These are phyloP conservation scores for Phytomonas francai DNA, from an alignment of 208 protist species.

Conservation along the genomic window DNA sequence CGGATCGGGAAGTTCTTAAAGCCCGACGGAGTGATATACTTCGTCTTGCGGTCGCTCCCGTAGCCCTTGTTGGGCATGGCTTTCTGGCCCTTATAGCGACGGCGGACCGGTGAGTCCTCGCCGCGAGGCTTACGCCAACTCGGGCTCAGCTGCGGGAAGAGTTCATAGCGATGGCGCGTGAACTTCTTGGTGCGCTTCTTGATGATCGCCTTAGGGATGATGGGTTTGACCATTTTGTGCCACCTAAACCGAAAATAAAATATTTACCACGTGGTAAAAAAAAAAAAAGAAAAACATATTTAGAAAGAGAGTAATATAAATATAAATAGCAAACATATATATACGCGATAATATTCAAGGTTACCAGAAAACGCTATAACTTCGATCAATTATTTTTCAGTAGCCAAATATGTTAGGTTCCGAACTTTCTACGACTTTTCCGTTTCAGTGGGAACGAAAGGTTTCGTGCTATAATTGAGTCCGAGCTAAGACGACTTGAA, in stretches of 20 bases:
- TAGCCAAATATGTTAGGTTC: too few relatives aligned
- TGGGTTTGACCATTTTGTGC: slow-evolving; percentile 94
- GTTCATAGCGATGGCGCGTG: slow-evolving; percentile 93
- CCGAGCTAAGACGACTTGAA: too few relatives aligned
- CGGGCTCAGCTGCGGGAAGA: slow-evolving; percentile 89
- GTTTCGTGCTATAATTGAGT: too few relatives aligned
- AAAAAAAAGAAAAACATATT: neutral
- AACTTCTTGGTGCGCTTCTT: slow-evolving; percentile 98
- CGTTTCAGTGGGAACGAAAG: too few relatives aligned
- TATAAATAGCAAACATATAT: too few relatives aligned
- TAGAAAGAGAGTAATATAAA: too few relatives aligned
- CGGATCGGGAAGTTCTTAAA: slow-evolving; percentile 96
- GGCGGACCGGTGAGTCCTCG: slow-evolving; percentile 98
- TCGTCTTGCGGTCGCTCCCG: slow-evolving; percentile 95
- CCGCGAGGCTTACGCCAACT: slow-evolving; percentile 98
- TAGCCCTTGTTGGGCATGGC: slow-evolving; percentile 98
- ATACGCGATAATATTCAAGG: too few relatives aligned
- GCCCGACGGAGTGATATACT: slow-evolving; percentile 95
- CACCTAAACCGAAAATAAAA: slow-evolving; percentile 12
- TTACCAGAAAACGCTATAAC: too few relatives aligned
- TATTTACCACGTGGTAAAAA: neutral
- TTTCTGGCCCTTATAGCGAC: slow-evolving; percentile 96
- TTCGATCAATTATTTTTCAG: too few relatives aligned
- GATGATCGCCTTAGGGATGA: slow-evolving; percentile 89
- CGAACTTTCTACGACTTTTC: too few relatives aligned